Evolutionary conservation across 2,329 filamentous ascomycete species (phyloP).

Genomic region (Ophiostoma tasmaniense): DNA sequence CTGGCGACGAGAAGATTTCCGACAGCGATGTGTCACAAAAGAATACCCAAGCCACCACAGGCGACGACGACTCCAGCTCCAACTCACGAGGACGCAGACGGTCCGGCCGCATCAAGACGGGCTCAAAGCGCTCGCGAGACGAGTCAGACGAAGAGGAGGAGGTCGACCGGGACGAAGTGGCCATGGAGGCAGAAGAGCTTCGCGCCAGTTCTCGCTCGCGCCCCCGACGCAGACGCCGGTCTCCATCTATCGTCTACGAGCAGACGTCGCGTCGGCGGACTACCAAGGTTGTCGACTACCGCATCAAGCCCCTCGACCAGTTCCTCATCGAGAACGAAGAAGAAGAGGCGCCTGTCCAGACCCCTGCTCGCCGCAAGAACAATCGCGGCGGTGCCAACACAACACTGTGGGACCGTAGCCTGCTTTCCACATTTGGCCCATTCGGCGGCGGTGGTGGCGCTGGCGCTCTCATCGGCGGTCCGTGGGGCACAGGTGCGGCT

Average conservation of each 20-base stretch:
- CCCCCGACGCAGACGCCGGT: slow-evolving; percentile 41
- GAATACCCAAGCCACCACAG: slow-evolving; percentile 28
- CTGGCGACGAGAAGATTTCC: slow-evolving; percentile 44
- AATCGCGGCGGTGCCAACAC: slow-evolving; percentile 51
- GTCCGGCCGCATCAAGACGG: slow-evolving; percentile 30
- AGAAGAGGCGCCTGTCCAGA: slow-evolving; percentile 56
- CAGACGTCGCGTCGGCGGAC: slow-evolving; percentile 44
- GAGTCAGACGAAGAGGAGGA: slow-evolving; percentile 50
- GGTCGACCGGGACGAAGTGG: slow-evolving; percentile 55
- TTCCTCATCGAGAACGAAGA: slow-evolving; percentile 69
- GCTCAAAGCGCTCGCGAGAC: slow-evolving; percentile 38
- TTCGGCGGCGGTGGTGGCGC: slow-evolving; percentile 79
- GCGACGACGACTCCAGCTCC: slow-evolving; percentile 37
- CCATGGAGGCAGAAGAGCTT: slow-evolving; percentile 57
- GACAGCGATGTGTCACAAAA: slow-evolving; percentile 24
- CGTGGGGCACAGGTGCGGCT: slow-evolving; percentile 63
- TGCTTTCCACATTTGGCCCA: slow-evolving; percentile 85
- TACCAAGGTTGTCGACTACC: slow-evolving; percentile 71
- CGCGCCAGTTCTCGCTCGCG: slow-evolving; percentile 45
- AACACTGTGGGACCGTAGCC: slow-evolving; percentile 61
- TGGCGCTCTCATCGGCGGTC: slow-evolving; percentile 62
- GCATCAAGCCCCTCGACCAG: slow-evolving; percentile 68
- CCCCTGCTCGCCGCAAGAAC: slow-evolving; percentile 59
- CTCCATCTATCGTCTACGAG: slow-evolving; percentile 52
- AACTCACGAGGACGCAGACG: slow-evolving; percentile 41